Conservation (phyloP, 768 basidiomycete genomes). For the Collybia sordida region DNA sequence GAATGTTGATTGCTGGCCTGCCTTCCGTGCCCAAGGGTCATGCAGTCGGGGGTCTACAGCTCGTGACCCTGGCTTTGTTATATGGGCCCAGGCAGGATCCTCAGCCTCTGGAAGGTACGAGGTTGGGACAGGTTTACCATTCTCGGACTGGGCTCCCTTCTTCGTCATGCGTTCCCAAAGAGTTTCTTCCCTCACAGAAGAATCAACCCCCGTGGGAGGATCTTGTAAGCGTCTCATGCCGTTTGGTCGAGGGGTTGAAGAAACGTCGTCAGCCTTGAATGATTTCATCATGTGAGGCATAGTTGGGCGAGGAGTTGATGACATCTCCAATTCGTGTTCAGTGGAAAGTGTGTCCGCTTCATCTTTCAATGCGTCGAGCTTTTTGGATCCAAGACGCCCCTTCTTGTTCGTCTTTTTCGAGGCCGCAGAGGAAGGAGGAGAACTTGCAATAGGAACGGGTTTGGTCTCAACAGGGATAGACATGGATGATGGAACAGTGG, state of each 20-base stretch:
- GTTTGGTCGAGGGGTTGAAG: slow-evolving; percentile 5
- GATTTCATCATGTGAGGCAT: slow-evolving; percentile 1
- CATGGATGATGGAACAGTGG: not conserved
- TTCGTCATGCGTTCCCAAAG: slow-evolving; percentile 9
- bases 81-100: slow-evolving; percentile 7
- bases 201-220: not conserved
- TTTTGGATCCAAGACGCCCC: slow-evolving; percentile 23
- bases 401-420: slow-evolving; percentile 31
- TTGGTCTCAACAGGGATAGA: slow-evolving; percentile 1
- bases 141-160: not conserved
- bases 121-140: not conserved
- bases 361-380: slow-evolving; percentile 16
- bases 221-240: slow-evolving; percentile 4
- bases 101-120: slow-evolving; percentile 1
- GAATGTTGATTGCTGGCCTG: no score
- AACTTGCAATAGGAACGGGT: not conserved
- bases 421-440: slow-evolving; percentile 8
- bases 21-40: no score
- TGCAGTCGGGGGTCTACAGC: not conserved
- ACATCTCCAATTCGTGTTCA: not conserved
- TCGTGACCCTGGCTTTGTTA: slow-evolving; percentile 2
- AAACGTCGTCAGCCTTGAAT: not conserved
- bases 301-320: slow-evolving; percentile 2
- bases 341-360: slow-evolving; percentile 16
- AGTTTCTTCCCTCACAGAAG: slow-evolving; percentile 1